Evolutionary conservation across 495 filamentous ascomycete genomes (phyloP).

Genomic region (Aspergillus bridgeri): DNA sequence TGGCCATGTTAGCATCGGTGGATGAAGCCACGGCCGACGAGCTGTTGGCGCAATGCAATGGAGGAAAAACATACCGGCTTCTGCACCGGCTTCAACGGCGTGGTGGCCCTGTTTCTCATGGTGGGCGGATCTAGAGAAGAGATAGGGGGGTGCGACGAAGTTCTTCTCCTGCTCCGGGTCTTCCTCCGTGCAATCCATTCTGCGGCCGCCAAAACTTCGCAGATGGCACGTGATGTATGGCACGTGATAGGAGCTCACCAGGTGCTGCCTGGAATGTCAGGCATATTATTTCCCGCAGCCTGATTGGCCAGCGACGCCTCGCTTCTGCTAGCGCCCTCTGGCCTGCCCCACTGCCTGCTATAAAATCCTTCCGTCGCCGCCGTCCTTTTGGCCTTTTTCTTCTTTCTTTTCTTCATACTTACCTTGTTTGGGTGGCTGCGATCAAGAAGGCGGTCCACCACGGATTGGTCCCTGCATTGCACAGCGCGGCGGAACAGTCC

Average conservation of each 20-base stretch:
- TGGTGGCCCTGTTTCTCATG: constrained; percentile 50
- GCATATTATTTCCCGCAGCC: background rate
- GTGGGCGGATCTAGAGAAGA: constrained; percentile 18
- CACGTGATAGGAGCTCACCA: constrained; percentile 2
- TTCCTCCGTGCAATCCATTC: constrained; percentile 8
- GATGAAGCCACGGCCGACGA: constrained; percentile 1
- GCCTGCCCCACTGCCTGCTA: constrained; percentile 13
- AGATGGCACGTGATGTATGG: constrained; percentile 27
- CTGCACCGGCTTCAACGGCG: constrained; percentile 37
- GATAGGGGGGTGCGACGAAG: background rate
- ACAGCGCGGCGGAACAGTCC: constrained; percentile 65
- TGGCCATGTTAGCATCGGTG: constrained; percentile 3
- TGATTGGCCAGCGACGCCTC: constrained; percentile 22
- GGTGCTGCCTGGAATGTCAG: constrained; percentile 9
- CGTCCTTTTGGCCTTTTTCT: constrained; percentile 29
- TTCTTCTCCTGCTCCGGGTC: constrained; percentile 8
- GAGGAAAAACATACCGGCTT: constrained; percentile 34
- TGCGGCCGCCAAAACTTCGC: constrained; percentile 35
- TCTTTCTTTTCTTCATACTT: constrained; percentile 66
- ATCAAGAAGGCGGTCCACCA: constrained; percentile 60
- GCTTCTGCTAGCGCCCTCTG: constrained; percentile 31
- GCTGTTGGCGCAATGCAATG: background rate
- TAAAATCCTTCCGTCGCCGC: constrained; percentile 21
- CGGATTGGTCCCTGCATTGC: constrained; percentile 70
- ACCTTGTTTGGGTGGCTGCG: constrained; percentile 64